Evolutionary conservation across 108 stramenopile species (phyloP).

Genomic region (Pseudonitzschia multistriata): DNA sequence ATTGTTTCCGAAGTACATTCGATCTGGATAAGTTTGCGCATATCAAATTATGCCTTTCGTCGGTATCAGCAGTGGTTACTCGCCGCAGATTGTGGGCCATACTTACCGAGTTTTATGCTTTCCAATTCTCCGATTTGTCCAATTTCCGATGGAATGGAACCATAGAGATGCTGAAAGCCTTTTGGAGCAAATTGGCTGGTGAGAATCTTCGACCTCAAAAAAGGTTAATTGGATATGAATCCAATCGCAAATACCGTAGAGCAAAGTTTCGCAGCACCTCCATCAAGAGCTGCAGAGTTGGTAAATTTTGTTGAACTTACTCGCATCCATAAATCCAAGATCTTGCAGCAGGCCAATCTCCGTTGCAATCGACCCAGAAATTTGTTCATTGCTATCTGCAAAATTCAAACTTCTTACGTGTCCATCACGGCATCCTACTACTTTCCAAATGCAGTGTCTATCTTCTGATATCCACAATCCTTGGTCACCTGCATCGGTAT

Average conservation of each 20-base stretch:
- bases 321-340: background rate
- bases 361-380: constrained; percentile 3
- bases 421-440: background rate
- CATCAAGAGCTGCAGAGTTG: no score
- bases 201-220: background rate
- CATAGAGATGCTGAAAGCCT: background rate
- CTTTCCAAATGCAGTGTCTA: background rate
- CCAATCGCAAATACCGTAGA: no score
- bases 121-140: background rate
- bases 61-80: background rate
- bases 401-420: background rate
- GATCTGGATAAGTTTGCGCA: background rate
- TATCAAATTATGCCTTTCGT: background rate
- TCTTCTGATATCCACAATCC: background rate
- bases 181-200: background rate
- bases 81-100: background rate
- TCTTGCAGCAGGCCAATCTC: background rate
- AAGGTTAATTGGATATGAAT: background rate
- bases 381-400: no score
- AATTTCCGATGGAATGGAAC: background rate
- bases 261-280: no score
- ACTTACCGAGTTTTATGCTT: background rate
- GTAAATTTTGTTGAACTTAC: constrained; percentile 1
- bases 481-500: background rate
- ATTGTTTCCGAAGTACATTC: background rate